Base-by-base conservation (phyloP, 345 rosid species). In the Noccaea caerulescens region DNA sequence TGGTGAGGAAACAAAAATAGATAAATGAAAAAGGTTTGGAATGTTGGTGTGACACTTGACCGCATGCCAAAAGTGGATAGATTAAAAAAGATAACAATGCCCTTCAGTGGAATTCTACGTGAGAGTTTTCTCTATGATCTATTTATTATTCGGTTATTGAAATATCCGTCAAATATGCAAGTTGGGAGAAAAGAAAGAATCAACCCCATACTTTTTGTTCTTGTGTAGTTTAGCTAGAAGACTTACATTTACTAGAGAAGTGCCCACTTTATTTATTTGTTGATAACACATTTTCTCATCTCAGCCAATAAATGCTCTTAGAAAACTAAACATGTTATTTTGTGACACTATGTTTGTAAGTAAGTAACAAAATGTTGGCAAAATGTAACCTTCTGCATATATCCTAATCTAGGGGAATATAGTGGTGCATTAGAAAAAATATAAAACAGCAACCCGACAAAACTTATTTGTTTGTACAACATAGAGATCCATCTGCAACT, bases 41-140 rank as follows among this genome's bases (percentile, higher is more conserved):
- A 16, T 63, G 71, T 72, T 72, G 69, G 39, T 44, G 49, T 72
- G 30, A 27, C 4, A 27, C 30, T 27, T 72, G 70, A 54, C 57
- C 25, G 34, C 58, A 42, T 56, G 71, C 37, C 10, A 36, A 54
- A 54, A 43, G 12, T 62, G 36, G 68, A 18, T 32, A 59, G 16
- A 39, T 10, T 10, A 37, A 57, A 37, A 18, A 9, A 8, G 12
- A 58, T 13, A 16, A 6, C 32, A 58, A 49, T 46, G 59, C 51
- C 59, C 51, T 60, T 50, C 11, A 39, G 7, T 70, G 43, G 60
- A 70, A 42, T 71, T 43, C 32, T 8, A 42, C n/a, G n/a, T 14
- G 4, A 1, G n/a, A 5, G 12, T 49, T 39, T 41, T 60, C 59
- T 18, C 5, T 32, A 5, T 38, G 16, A 27, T 36, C 1, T 56